Evolutionary conservation across 495 filamentous ascomycete species (phyloP).

Genomic region (Amorphotheca resinae): DNA sequence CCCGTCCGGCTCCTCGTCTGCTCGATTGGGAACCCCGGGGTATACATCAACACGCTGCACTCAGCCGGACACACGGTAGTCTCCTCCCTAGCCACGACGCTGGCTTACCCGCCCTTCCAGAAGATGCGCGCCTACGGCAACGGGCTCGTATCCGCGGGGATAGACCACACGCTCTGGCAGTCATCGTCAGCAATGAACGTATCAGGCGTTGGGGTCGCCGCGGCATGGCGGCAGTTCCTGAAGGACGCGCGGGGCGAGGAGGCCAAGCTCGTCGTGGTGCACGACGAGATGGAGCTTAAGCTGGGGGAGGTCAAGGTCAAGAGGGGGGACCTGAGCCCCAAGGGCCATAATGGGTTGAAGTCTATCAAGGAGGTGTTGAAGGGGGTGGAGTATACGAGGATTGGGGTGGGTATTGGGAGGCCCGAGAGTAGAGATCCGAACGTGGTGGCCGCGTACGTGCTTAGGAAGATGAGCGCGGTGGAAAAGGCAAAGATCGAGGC

Average conservation of each 20-base stretch:
- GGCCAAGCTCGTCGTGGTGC: slow-evolving; percentile 49
- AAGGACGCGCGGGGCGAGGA: slow-evolving; percentile 21
- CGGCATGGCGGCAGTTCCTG: slow-evolving; percentile 29
- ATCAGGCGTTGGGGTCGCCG: slow-evolving; percentile 34
- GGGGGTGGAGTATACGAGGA: slow-evolving; percentile 32
- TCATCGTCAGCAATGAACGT: slow-evolving; percentile 57
- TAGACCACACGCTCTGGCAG: slow-evolving; percentile 50
- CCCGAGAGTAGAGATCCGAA: slow-evolving; percentile 44
- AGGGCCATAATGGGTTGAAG: slow-evolving; percentile 62
- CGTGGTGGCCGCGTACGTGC: slow-evolving; percentile 53
- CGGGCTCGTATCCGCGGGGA: slow-evolving; percentile 24
- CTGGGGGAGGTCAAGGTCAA: slow-evolving; percentile 49
- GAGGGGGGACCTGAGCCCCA: slow-evolving; percentile 39
- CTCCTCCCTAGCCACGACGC: slow-evolving; percentile 29
- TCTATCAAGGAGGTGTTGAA: slow-evolving; percentile 39
- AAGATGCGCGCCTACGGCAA: slow-evolving; percentile 26
- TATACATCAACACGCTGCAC: slow-evolving; percentile 55
- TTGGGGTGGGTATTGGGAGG: slow-evolving; percentile 62
- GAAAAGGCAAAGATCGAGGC: slow-evolving; percentile 40
- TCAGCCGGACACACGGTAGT: slow-evolving; percentile 58
- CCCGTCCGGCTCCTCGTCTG: slow-evolving; percentile 43
- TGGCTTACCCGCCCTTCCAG: slow-evolving; percentile 31
- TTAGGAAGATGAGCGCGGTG: slow-evolving; percentile 43
- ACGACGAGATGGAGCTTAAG: slow-evolving; percentile 58
- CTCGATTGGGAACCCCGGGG: slow-evolving; percentile 57